Evolutionary conservation across 2,329 filamentous ascomycete genomes (phyloP), one percentile per base, ranked within the genome.

Genomic region (Ceratocystis lukuohia): DNA sequence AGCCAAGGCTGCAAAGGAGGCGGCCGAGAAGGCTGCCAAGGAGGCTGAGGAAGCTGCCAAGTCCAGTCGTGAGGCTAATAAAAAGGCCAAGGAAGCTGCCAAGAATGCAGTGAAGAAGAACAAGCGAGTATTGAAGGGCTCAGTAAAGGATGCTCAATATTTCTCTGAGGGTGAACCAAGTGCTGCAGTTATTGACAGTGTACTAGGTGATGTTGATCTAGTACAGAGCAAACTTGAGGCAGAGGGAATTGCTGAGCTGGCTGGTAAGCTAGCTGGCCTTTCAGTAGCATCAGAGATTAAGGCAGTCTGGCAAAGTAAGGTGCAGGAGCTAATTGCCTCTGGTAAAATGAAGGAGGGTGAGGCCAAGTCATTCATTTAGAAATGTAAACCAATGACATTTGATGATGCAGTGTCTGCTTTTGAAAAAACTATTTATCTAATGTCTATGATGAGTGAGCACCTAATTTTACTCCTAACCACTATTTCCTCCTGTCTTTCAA

Each of bases 71-170:
- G 91, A 93, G 71, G 83, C 88, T 70, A 80, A 80, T 73, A 99
- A 97, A 85, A 99, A 99, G 84, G 88, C 89, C 69, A 99, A 97
- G 82, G 94, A 99, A 78, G 93, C 93, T 1, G 94, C 94, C 67
- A 99, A 99, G 86, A 96, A 91, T 74, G 94, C 94, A 15, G 88
- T 94, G 73, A 99, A 99, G 88, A 99, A 99, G 89, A 99, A 99
- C 85, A 96, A 96, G 85, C 91, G 94, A 81, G 88, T 97, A 61
- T 86, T 99, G 72, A 91, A 95, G 77, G 87, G 85, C 69, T 91
- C 89, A 70, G 89, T 93, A 78, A 99, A 99, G 83, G 94, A 99
- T 71, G 92, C 89, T 73, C 96, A 96, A 82, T 99, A 99, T 85
- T 96, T 99, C 76, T 82, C 81, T 67, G 80, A 80, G 22, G 88